Conservation (phyloP, 2,329 filamentous ascomycete species). For the Penicillium sp. region DNA sequence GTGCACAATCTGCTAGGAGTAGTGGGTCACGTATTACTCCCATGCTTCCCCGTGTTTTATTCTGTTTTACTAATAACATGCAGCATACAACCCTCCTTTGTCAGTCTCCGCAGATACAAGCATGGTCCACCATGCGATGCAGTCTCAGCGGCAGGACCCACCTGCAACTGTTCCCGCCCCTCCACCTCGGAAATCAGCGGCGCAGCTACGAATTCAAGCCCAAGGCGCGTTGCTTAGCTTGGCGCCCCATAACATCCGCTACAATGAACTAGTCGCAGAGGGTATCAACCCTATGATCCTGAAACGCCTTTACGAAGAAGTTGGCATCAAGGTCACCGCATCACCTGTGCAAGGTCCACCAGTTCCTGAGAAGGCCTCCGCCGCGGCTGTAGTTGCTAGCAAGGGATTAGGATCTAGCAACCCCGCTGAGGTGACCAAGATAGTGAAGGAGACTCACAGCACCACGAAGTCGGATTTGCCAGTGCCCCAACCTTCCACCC, state of each 20-base stretch:
- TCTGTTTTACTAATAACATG: conserved; percentile 21
- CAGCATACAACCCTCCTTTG: conserved; percentile 39
- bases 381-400: neutral
- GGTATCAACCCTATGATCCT: conserved; percentile 67
- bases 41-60: neutral
- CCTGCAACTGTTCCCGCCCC: neutral
- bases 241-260: conserved; percentile 65
- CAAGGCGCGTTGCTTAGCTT: conserved; percentile 67
- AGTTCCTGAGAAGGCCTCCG: neutral
- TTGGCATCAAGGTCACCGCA: conserved; percentile 56
- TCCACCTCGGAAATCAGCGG: conserved; percentile 24
- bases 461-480: neutral
- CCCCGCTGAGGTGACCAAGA: neutral
- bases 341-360: conserved; percentile 7
- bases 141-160: conserved; percentile 11
- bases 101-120: conserved; percentile 26
- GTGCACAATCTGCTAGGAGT: conserved; percentile 24
- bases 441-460: neutral
- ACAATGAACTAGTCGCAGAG: conserved; percentile 70
- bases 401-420: neutral
- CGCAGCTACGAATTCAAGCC: conserved; percentile 51
- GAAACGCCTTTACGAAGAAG: conserved; percentile 64
- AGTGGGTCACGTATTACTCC: conserved; percentile 35
- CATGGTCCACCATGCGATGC: conserved; percentile 13
- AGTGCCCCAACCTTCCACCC: neutral